Evolutionary conservation across 169 alveolate species (phyloP), one percentile per base, ranked within the genome.

Genomic region (Babesia gibsoni): DNA sequence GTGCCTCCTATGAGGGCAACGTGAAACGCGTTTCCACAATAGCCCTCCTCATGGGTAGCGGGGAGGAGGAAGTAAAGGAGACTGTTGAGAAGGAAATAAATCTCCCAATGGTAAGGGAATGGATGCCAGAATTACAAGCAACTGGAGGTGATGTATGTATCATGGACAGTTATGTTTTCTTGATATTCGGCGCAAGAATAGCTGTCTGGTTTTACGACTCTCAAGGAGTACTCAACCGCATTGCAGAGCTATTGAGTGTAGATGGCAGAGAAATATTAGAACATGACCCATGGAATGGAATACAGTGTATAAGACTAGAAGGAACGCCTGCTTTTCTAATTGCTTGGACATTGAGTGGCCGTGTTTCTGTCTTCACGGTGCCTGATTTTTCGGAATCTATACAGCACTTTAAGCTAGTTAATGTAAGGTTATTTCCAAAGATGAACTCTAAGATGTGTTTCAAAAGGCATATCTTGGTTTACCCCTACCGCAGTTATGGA

Each of bases 181-280:
- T 77, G 48, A 59, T 77, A 69, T 36, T 68, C 9, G 81, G 75
- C 14, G 42, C 52, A 18, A 48, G 79, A 4, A 77, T 77, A 1
- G 35, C 59, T 29, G 82, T 77, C 22, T 77, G 86, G 86, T 46
- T 37, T 30, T 77, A 77, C 49, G 74, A 56, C 57, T 36, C 43
- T 20, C 73, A 77, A 29, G 69, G 73, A 6, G 73, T 52, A 29
- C 63, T 77, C 12, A 58, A 43, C 22, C 70, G 86, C 30, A 56
- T 61, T 22, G 80, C 86, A 12, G 86, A 77, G 56, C 18, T 77
- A 14, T 43, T 58, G 7, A 73, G 73, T 59, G 27, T 73, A 18
- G 54, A 43, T n/a, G 70, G 30, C 41, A 77, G 56, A 18, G 70
- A 36, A 20, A 56, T 30, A 1, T 37, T n/a, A 8, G 30, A 29